Evolutionary conservation across 2,329 filamentous ascomycete species (phyloP).

Genomic region (Ophiosphaerella herpotricha): DNA sequence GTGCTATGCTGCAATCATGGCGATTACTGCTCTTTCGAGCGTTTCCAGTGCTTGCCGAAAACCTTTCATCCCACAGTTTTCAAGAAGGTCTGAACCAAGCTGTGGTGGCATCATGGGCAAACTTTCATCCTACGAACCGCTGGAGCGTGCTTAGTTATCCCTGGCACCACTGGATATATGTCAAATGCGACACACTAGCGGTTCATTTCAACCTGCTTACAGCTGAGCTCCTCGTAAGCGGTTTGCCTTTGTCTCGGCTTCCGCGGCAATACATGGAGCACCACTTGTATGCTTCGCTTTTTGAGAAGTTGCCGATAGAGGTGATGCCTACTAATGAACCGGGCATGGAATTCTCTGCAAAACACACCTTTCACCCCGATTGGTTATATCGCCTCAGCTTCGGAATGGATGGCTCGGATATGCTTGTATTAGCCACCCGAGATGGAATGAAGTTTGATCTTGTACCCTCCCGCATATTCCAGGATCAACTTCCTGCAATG

Average conservation of each 20-base stretch:
- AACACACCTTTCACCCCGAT: constrained; percentile 8
- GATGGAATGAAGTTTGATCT: constrained; percentile 26
- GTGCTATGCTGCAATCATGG: constrained; percentile 16
- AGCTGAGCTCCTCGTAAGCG: constrained; percentile 58
- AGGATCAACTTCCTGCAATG: constrained; percentile 31
- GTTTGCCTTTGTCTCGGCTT: constrained; percentile 53
- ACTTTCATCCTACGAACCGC: constrained; percentile 1
- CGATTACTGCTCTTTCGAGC: constrained; percentile 5
- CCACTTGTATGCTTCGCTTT: constrained; percentile 49
- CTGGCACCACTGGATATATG: constrained; percentile 31
- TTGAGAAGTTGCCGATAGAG: constrained; percentile 49
- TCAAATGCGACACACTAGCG: constrained; percentile 3
- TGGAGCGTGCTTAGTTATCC: constrained; percentile 2
- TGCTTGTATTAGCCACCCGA: constrained; percentile 21
- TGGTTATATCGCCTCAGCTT: constrained; percentile 40
- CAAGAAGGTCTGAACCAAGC: constrained; percentile 5
- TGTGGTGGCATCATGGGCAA: constrained; percentile 7
- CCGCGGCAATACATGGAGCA: constrained; percentile 52
- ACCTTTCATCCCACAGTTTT: constrained; percentile 1
- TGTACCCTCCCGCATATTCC: constrained; percentile 39
- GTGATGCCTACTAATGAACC: constrained; percentile 47
- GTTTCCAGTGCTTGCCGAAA: neutral
- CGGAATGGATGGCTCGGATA: constrained; percentile 22
- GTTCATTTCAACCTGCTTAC: constrained; percentile 56
- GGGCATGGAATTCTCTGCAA: constrained; percentile 50